Conservation (phyloP, 1,284 basidiomycete genomes). For the Boletus smithii region DNA sequence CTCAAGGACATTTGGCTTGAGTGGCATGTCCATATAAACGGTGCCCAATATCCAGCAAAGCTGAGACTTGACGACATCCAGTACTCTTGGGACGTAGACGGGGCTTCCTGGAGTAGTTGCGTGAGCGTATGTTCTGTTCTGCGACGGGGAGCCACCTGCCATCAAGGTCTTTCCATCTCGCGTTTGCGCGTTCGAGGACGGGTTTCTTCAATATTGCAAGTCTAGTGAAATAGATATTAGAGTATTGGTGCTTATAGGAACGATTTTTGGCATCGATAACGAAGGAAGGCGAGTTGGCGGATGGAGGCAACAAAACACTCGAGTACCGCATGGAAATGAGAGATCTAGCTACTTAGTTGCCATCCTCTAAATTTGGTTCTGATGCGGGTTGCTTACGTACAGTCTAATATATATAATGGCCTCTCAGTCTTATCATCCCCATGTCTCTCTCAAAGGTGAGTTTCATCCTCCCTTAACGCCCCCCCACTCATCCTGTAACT, state of each 20-base stretch:
- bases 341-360: too few species aligned
- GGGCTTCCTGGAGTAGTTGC: slow-evolving; percentile 55
- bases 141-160: slow-evolving; percentile 14
- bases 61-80: slow-evolving; percentile 83
- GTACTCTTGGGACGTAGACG: slow-evolving; percentile 74
- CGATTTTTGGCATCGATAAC: slow-evolving; percentile 51
- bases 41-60: slow-evolving; percentile 93
- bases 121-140: slow-evolving; percentile 13
- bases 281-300: slow-evolving; percentile 53
- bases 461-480: not conserved
- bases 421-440: slow-evolving; percentile 1
- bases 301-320: slow-evolving; percentile 37
- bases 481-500: not conserved
- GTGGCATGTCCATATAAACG: slow-evolving; percentile 96
- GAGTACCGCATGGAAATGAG: slow-evolving; percentile 17
- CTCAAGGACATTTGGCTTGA: slow-evolving; percentile 96
- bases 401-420: not conserved
- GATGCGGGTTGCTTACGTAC: not conserved
- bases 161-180: slow-evolving; percentile 61
- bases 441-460: slow-evolving; percentile 52
- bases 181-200: slow-evolving; percentile 62
- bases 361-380: too few species aligned
- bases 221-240: slow-evolving; percentile 88
- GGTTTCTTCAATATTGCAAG: slow-evolving; percentile 60
- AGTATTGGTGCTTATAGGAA: slow-evolving; percentile 85